phyloP scores from a whole-genome alignment of 164 flowering plant species.

The Piper longum region DNA sequence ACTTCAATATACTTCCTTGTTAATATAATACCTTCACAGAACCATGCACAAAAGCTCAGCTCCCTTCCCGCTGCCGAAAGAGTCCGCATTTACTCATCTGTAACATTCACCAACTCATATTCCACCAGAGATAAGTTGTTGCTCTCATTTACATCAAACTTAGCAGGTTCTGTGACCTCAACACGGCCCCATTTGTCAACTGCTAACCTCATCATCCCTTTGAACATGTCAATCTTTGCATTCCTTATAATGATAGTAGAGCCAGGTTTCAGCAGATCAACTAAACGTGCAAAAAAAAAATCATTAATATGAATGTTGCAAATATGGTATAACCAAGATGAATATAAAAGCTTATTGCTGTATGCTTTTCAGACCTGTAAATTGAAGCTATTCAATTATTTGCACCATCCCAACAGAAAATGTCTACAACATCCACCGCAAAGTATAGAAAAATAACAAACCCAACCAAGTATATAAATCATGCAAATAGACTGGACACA shows the following conservation, averaged over 20 bases:
- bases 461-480: too few relatives aligned
- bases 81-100: constrained; percentile 12
- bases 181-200: constrained; percentile 12
- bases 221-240: constrained; percentile 42
- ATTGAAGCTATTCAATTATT: not conserved
- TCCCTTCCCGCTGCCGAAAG: not conserved
- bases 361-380: not conserved
- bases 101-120: constrained; percentile 35
- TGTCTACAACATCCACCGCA: too few relatives aligned
- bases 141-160: constrained; percentile 26
- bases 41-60: not conserved
- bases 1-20: constrained; percentile 2
- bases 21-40: not conserved
- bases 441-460: too few relatives aligned
- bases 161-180: constrained; percentile 32
- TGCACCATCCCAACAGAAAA: not conserved
- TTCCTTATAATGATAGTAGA: constrained; percentile 27
- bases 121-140: constrained; percentile 34
- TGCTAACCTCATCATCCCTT: constrained; percentile 30
- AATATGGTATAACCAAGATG: not conserved
- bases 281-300: constrained; percentile 7
- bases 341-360: not conserved
- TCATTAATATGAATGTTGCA: not conserved
- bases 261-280: constrained; percentile 32
- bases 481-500: too few relatives aligned